Evolutionary conservation across 768 basidiomycete species (phyloP), one percentile per base, ranked within the genome.

Genomic region (Cyclocybe cylindracea): DNA sequence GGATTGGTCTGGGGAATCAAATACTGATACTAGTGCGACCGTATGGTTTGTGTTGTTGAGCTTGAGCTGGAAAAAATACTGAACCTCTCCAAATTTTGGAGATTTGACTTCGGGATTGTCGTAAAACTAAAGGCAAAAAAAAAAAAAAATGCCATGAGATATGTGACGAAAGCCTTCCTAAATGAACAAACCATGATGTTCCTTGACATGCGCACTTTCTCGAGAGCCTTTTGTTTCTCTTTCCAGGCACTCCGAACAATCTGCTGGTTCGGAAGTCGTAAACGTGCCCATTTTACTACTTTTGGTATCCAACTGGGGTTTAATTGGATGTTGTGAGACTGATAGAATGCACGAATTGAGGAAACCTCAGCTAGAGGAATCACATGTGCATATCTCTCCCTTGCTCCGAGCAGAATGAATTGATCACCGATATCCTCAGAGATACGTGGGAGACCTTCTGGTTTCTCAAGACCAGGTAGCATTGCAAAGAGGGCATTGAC

Each of bases 181-280:
- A n/a, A n/a, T n/a, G n/a, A n/a, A n/a, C n/a, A n/a, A n/a, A 55
- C 60, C 50, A 43, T 54, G 3, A 59, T 18, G 50, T 58, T 58
- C 16, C 51, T n/a, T 40, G 57, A 40, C 7, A 39, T 46, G 3
- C 54, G 29, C 32, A 52, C 19, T 11, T 57, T 51, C 7, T 29
- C 7, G 10, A 42, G 19, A 8, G 39, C 36, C 31, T 49, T 38
- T 10, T 24, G 33, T 11, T 37, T 39, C 18, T 60, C 58, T 3
- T 52, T 54, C 48, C 44, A 56, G 2, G 37, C 34, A 19, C 44
- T 48, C 4, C 51, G 48, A 5, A 42, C 58, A 52, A 51, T 8
- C 33, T 60, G 55, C 8, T 40, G 39, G 31, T 49, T 60, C 0
- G 59, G n/a, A n/a, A n/a, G n/a, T n/a, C 11, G 10, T 19, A 39